These are phyloP conservation scores for Blastocystis sp. DNA, from an alignment of 352 stramenopile species.

Conservation along the genomic window DNA sequence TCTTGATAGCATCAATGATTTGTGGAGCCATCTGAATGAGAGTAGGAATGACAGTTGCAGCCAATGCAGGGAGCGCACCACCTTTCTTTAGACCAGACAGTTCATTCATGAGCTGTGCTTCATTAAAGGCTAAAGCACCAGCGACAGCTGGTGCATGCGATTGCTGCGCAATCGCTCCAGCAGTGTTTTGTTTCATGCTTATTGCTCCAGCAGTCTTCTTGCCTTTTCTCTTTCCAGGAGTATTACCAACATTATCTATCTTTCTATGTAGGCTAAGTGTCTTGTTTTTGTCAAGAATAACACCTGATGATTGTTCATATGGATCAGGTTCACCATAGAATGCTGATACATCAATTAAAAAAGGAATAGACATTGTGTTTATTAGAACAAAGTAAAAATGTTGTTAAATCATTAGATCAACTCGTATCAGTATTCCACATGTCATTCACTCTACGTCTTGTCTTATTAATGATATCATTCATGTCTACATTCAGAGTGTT, in stretches of 20 bases:
- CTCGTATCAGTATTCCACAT: no score
- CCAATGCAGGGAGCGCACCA: not conserved
- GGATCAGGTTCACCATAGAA: not conserved
- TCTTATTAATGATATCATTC: not conserved
- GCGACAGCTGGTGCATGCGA: not conserved
- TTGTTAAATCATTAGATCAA: no score
- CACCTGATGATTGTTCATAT: not conserved
- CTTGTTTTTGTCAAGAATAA: not conserved
- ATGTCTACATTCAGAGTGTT: not conserved
- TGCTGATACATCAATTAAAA: not conserved
- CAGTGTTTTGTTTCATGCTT: not conserved
- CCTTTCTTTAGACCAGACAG: not conserved
- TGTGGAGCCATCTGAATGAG: not conserved
- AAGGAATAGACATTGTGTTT: not conserved
- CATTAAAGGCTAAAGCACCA: not conserved
- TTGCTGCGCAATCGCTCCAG: not conserved
- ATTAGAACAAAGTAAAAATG: not conserved
- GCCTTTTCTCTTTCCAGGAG: no score
- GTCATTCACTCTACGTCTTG: not conserved
- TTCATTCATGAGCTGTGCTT: not conserved
- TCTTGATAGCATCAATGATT: not conserved
- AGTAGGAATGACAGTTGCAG: not conserved
- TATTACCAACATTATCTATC: not conserved
- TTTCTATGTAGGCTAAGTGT: not conserved
- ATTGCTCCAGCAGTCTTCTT: not conserved